A percentile compares a stretch with the other conserved stretches of the same genome.
Evolutionary conservation across 2,329 filamentous ascomycete species (phyloP).

Genomic region (Sporothrix globosa): DNA sequence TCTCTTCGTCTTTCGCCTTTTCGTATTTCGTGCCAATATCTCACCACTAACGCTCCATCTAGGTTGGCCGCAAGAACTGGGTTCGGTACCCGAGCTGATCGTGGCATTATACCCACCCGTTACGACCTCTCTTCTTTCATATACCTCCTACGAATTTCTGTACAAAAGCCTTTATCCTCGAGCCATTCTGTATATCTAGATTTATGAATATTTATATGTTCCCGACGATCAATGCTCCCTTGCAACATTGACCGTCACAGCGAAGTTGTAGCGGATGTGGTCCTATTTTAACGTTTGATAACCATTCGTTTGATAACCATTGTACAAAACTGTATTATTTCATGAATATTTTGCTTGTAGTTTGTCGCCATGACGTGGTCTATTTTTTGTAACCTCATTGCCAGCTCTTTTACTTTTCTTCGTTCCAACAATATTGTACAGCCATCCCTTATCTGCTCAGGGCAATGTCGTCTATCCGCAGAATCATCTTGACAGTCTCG

Average conservation of each 20-base stretch:
- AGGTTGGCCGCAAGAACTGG: conserved; percentile 62
- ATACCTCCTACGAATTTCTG: conserved; percentile 18
- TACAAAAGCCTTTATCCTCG: conserved; percentile 20
- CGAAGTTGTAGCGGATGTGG: not conserved
- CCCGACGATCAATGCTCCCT: not conserved
- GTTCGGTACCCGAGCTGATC: conserved; percentile 61
- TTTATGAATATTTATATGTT: conserved; percentile 17
- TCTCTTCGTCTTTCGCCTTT: not conserved
- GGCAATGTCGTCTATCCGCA: conserved; percentile 69
- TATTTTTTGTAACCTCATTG: conserved; percentile 16
- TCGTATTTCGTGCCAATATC: conserved; percentile 29
- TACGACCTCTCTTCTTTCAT: conserved; percentile 5
- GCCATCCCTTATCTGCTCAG: conserved; percentile 56
- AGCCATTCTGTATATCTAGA: conserved; percentile 27
- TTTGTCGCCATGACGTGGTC: conserved; percentile 20
- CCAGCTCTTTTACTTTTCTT: not conserved
- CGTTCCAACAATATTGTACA: conserved; percentile 34
- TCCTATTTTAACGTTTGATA: not conserved
- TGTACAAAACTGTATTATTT: conserved; percentile 21
- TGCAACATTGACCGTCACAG: not conserved
- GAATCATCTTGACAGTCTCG: conserved; percentile 96
- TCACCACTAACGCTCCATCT: conserved; percentile 37
- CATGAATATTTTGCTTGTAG: conserved; percentile 23
- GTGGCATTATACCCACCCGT: not conserved
- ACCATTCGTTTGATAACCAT: not conserved